Base-by-base conservation (phyloP, 352 stramenopile genomes). In the Phytophthora sp. region DNA sequence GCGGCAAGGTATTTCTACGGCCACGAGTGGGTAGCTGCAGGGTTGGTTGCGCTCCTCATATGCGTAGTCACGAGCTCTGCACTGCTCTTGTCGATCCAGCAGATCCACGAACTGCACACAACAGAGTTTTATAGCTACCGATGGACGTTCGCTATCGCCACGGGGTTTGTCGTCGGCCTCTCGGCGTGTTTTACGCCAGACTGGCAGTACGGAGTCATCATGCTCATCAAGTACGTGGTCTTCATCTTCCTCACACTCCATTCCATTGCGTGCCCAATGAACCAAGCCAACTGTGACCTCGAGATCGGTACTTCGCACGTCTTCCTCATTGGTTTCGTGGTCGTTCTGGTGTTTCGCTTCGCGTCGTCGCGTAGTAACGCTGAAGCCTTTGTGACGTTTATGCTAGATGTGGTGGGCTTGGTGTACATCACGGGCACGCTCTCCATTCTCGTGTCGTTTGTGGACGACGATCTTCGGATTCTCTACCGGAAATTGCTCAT, bases 401-500 rank as follows among this genome's bases (percentile, higher is more conserved):
- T 82, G 47, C 64, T 87, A 21, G 80, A 89, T 42, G 49, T 73
- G 11, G 57, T 89, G 0, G 80, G 80, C 1, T 74, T 89, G 53
- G 45, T 84, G 26, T 89, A 89, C 57, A 84, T 89, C 30, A 69
- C 79, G 0, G 73, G 77, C 44, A 80, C 42, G 39, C 74, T 89
- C 7, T 81, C 70, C 7, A 54, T 81, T 13, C 47, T 89, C 11
- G 69, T 89, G 13, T 71, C 73, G 0, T 79, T 87, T 33, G 77
- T 89, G 46, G 80, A 89, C 45, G 77, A 86, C 53, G 72, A 77
- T 57, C 79, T 83, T 52, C 60, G 67, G 1, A 73, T 66, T 41
- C 58, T 79, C 11, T 86, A 83, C 35, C 76, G 79, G n/a, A 82
- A 88, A 38, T 47, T 86, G 13, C 73, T 85, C 1, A 86, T 90